Conservation (phyloP, 495 filamentous ascomycete species). For the Ramalina peruviana region DNA sequence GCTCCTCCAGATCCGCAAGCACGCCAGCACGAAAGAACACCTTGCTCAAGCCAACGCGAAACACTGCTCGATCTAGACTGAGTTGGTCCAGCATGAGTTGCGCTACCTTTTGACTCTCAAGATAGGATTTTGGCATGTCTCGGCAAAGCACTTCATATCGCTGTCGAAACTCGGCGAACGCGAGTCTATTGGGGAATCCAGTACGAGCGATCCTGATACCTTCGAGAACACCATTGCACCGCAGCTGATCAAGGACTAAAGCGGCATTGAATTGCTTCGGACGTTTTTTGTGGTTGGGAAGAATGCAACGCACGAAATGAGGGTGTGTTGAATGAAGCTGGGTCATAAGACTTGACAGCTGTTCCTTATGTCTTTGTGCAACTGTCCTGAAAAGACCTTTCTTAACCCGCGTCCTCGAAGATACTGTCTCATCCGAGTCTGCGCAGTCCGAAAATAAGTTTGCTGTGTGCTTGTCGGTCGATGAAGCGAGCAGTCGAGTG, state of each 20-base stretch:
- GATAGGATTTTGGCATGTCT: constrained; percentile 76
- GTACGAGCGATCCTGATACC: constrained; percentile 95
- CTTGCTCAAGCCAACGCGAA: constrained; percentile 89
- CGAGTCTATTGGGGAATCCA: constrained; percentile 90
- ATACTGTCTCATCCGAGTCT: constrained; percentile 56
- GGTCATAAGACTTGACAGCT: constrained; percentile 86
- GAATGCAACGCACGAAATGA: constrained; percentile 95
- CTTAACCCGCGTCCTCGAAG: constrained; percentile 73
- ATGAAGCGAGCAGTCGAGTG: constrained; percentile 72
- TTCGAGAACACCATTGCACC: constrained; percentile 97
- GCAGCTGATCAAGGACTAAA: constrained; percentile 84
- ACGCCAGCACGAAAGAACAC: constrained; percentile 98
- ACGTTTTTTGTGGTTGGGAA: constrained; percentile 97
- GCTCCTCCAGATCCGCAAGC: constrained; percentile 90
- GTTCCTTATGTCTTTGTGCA: constrained; percentile 94
- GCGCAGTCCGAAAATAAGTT: constrained; percentile 78
- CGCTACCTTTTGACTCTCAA: constrained; percentile 78
- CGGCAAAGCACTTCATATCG: constrained; percentile 94
- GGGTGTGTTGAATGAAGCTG: constrained; percentile 93
- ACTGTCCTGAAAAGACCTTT: constrained; percentile 96
- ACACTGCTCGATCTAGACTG: constrained; percentile 67
- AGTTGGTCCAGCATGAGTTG: constrained; percentile 83
- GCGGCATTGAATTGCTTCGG: constrained; percentile 82
- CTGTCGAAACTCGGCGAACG: constrained; percentile 87
- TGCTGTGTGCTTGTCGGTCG: constrained; percentile 69